A percentile compares a stretch with the other conserved stretches of the same genome.
Conservation (phyloP, 2,329 filamentous ascomycete species). For the Chaetothyriales sp. region DNA sequence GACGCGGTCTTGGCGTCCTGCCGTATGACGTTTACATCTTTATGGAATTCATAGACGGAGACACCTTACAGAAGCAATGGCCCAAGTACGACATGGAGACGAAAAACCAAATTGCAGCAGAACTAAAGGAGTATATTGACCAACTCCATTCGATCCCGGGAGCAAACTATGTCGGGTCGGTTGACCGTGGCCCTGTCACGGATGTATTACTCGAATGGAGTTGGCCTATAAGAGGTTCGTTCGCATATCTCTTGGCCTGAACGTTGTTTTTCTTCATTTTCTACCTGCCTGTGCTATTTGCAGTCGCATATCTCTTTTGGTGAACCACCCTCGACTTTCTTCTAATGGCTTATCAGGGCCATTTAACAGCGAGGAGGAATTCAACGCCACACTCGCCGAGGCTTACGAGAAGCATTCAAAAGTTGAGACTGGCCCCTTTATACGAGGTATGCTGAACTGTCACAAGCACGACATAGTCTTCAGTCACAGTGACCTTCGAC, state of each 20-base stretch:
- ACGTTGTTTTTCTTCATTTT: no score
- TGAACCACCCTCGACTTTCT: no score
- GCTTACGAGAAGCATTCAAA: not conserved
- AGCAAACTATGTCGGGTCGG: not conserved
- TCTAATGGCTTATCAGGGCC: not conserved
- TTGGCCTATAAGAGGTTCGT: no score
- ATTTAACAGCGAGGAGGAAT: constrained; percentile 1
- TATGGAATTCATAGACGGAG: not conserved
- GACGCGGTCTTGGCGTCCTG: no score
- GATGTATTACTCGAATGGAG: not conserved
- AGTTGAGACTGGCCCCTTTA: not conserved
- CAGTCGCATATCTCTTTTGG: no score
- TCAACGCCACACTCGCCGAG: constrained; percentile 1
- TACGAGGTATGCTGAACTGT: not conserved
- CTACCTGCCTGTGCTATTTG: no score
- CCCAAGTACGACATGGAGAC: not conserved
- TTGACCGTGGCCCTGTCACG: not conserved
- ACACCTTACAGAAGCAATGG: not conserved
- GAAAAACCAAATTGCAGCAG: not conserved
- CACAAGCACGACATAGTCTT: constrained; percentile 13
- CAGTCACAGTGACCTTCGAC: constrained; percentile 15
- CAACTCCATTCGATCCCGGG: not conserved
- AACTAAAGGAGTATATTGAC: not conserved
- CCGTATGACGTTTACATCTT: not conserved
- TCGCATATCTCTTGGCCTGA: no score